phyloP scores from a whole-genome alignment of 306 rosid species.

The Lagenaria siceraria region DNA sequence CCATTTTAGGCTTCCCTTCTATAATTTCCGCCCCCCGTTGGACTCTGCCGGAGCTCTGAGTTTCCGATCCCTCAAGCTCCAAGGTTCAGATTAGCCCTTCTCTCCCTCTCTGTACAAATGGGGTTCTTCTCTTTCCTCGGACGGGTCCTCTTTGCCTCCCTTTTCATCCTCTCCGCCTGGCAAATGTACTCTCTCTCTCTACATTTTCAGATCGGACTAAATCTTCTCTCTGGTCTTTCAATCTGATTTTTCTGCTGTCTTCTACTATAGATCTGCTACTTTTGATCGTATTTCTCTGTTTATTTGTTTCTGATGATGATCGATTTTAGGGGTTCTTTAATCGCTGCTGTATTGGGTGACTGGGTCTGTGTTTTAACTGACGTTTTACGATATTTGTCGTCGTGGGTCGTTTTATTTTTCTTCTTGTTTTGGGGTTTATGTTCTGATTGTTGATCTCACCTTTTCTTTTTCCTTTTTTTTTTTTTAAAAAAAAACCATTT shows the following conservation, averaged over 20 bases:
- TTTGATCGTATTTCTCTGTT: background rate
- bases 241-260: background rate
- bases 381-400: background rate
- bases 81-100: background rate
- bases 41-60: background rate
- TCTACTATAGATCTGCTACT: background rate
- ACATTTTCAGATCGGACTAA: background rate
- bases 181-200: slow-evolving; percentile 34
- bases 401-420: background rate
- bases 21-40: background rate
- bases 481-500: background rate
- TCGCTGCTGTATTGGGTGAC: background rate
- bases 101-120: slow-evolving; percentile 21
- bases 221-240: background rate
- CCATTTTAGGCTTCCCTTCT: background rate
- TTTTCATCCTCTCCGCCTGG: slow-evolving; percentile 91
- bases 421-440: background rate
- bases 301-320: background rate
- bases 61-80: background rate
- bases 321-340: background rate
- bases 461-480: background rate
- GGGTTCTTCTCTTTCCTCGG: slow-evolving; percentile 76
- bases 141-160: slow-evolving; percentile 71
- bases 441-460: background rate
- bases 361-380: background rate